Percentiles rank a stretch among this genome's conserved stretches.
Evolutionary conservation across 2,329 filamentous ascomycete genomes (phyloP).

Genomic region (Metarhizium sp.): DNA sequence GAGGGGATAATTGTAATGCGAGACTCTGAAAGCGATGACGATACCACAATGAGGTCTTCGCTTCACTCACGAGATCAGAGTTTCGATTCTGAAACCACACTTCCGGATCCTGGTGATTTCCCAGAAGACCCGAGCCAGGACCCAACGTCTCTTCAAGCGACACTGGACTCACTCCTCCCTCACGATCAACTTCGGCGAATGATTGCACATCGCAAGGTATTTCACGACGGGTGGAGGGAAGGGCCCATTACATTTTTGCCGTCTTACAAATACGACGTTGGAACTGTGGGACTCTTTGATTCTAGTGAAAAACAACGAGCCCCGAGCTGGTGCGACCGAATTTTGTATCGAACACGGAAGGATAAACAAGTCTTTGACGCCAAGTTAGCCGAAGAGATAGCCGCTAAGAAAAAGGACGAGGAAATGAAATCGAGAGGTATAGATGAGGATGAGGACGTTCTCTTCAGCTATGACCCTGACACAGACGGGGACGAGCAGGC

Average conservation of each 20-base stretch:
- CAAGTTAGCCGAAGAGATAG: slow-evolving; percentile 53
- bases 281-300: slow-evolving; percentile 87
- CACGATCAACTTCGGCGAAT: slow-evolving; percentile 79
- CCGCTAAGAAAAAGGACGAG: slow-evolving; percentile 63
- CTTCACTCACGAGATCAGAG: slow-evolving; percentile 23
- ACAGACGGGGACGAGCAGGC: slow-evolving; percentile 48
- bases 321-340: slow-evolving; percentile 95
- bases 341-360: slow-evolving; percentile 70
- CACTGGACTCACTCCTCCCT: slow-evolving; percentile 73
- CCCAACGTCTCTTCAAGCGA: slow-evolving; percentile 80
- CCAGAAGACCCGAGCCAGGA: slow-evolving; percentile 61
- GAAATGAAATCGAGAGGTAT: slow-evolving; percentile 78
- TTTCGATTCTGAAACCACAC: slow-evolving; percentile 30
- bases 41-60: slow-evolving; percentile 25
- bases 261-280: slow-evolving; percentile 96
- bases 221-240: slow-evolving; percentile 89
- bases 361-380: slow-evolving; percentile 59
- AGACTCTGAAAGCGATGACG: slow-evolving; percentile 36
- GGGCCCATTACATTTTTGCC: slow-evolving; percentile 81
- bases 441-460: slow-evolving; percentile 70
- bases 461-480: slow-evolving; percentile 87
- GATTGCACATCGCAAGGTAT: slow-evolving; percentile 67
- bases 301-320: slow-evolving; percentile 88
- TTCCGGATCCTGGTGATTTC: slow-evolving; percentile 59
- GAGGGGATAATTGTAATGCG: slow-evolving; percentile 41